phyloP scores from a whole-genome alignment of 2,329 filamentous ascomycete genomes.

The Curvularia spicifera region DNA sequence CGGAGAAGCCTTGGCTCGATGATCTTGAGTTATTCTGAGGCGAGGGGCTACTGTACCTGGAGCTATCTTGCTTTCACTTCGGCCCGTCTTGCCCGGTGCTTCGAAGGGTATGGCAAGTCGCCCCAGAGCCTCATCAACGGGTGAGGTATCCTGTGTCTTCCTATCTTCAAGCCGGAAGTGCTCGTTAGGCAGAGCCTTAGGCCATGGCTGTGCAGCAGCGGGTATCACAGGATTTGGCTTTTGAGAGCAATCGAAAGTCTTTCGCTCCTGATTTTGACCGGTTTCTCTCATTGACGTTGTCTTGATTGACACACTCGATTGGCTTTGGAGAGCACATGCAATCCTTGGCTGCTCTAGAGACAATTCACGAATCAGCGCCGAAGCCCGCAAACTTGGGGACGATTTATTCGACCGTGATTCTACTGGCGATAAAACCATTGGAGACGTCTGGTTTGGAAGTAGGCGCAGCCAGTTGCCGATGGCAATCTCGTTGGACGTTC shows the following conservation, averaged over 20 bases:
- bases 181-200: not conserved
- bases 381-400: not conserved
- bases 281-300: not conserved
- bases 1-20: conserved; percentile 5
- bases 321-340: not conserved
- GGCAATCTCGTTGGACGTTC: not conserved
- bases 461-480: no score
- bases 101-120: not conserved
- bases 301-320: not conserved
- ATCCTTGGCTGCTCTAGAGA: not conserved
- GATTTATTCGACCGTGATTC: not conserved
- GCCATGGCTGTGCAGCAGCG: not conserved
- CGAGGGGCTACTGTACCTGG: conserved; percentile 20
- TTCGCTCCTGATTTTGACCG: conserved; percentile 3
- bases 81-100: not conserved
- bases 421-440: not conserved
- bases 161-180: not conserved
- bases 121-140: not conserved
- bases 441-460: not conserved
- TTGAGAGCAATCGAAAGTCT: conserved; percentile 13
- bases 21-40: conserved; percentile 6
- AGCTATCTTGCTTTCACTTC: conserved; percentile 2
- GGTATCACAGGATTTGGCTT: conserved; percentile 12
- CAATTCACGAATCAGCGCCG: not conserved
- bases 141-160: not conserved